Evolutionary conservation across 1,284 basidiomycete genomes (phyloP).

Genomic region (Microbotryomycetes sp.): DNA sequence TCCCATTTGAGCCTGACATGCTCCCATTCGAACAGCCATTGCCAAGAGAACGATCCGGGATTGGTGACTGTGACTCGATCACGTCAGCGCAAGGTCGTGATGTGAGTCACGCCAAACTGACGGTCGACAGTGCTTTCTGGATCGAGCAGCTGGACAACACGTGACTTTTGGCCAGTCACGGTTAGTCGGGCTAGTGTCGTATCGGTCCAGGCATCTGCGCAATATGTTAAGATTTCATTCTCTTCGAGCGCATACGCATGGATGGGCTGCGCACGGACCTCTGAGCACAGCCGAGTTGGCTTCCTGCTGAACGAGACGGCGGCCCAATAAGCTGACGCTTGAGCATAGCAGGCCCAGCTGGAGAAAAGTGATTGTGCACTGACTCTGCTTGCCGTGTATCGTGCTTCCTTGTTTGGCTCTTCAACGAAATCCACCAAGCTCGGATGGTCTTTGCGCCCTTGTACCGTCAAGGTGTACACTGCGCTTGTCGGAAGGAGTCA

Average conservation of each 20-base stretch:
- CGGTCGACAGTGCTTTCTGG: constrained; percentile 2
- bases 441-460: background rate
- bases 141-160: background rate
- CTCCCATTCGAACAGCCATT: constrained; percentile 25
- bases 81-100: too few relatives aligned
- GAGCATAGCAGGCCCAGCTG: background rate
- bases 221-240: too few relatives aligned
- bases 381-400: background rate
- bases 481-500: background rate
- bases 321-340: background rate
- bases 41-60: constrained; percentile 6
- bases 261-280: background rate
- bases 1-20: constrained; percentile 6
- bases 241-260: too few relatives aligned
- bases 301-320: background rate
- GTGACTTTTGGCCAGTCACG: background rate
- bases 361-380: background rate
- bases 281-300: background rate
- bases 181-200: background rate
- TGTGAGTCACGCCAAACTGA: too few relatives aligned
- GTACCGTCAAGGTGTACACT: background rate
- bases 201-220: constrained; percentile 8
- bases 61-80: constrained; percentile 2
- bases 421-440: background rate
- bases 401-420: background rate